Evolutionary conservation across 805 yeast species (phyloP).

Genomic region (Candida maltosa): DNA sequence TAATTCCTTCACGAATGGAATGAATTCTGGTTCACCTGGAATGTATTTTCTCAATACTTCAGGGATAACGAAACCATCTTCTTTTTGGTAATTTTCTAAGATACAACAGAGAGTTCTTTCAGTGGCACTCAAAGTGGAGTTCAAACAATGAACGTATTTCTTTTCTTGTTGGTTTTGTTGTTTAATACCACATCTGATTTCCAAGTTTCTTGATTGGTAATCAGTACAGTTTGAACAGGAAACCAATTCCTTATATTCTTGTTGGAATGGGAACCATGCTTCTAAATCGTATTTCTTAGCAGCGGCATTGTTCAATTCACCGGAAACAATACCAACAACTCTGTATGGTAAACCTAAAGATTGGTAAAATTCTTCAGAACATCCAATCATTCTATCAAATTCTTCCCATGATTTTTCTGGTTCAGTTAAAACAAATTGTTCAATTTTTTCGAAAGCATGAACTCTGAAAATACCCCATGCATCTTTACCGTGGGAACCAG

Average conservation of each 20-base stretch:
- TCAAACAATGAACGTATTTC: conserved; percentile 97
- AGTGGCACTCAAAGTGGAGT: conserved; percentile 95
- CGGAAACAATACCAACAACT: conserved; percentile 96
- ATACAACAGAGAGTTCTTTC: conserved; percentile 98
- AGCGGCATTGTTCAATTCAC: conserved; percentile 98
- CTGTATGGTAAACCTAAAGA: conserved; percentile 91
- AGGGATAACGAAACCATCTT: conserved; percentile 89
- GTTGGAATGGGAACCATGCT: conserved; percentile 99
- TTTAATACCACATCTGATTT: conserved; percentile 97
- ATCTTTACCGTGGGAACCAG: conserved; percentile 98
- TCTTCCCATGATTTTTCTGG: conserved; percentile 98
- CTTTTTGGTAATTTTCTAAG: conserved; percentile 96
- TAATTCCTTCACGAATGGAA: conserved; percentile 85
- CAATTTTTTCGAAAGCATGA: conserved; percentile 97
- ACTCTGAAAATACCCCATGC: conserved; percentile 99
- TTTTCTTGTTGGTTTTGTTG: conserved; percentile 92
- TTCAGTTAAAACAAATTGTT: conserved; percentile 92
- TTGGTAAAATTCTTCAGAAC: conserved; percentile 90
- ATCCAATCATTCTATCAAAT: conserved; percentile 91
- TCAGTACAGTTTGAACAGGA: conserved; percentile 99
- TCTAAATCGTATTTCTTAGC: conserved; percentile 98
- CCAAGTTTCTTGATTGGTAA: conserved; percentile 97
- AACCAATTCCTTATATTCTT: conserved; percentile 96
- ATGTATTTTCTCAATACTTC: conserved; percentile 93
- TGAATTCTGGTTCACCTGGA: conserved; percentile 97